Evolutionary conservation across 768 basidiomycete species (phyloP).

Genomic region (Podaxis sp.): DNA sequence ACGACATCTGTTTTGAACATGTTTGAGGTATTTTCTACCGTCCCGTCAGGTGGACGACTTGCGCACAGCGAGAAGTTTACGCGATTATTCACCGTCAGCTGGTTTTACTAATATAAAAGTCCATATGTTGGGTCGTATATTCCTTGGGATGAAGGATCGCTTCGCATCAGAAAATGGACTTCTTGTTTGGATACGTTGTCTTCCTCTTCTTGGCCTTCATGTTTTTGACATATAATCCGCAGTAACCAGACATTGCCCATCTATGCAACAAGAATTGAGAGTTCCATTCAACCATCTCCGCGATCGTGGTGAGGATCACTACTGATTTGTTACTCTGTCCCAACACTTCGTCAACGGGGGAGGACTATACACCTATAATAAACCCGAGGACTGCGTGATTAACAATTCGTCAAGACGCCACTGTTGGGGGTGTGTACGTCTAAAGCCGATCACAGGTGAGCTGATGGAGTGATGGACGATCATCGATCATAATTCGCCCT

Average conservation of each 20-base stretch:
- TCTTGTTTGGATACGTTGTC: background rate
- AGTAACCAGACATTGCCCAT: background rate
- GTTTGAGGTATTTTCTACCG: conserved; percentile 46
- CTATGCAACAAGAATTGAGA: too few relatives aligned
- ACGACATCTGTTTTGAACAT: conserved; percentile 47
- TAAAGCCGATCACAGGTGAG: background rate
- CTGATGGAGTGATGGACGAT: background rate
- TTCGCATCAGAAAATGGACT: background rate
- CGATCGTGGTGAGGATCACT: too few relatives aligned
- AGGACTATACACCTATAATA: too few relatives aligned
- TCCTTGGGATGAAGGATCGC: conserved; percentile 30
- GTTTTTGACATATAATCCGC: background rate
- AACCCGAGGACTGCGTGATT: too few relatives aligned
- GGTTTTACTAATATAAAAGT: conserved; percentile 16
- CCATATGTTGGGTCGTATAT: conserved; percentile 36
- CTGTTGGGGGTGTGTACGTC: too few relatives aligned
- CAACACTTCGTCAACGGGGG: too few relatives aligned
- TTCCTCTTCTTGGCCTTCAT: background rate
- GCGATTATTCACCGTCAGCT: conserved; percentile 46
- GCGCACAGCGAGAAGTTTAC: conserved; percentile 42
- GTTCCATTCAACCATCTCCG: too few relatives aligned
- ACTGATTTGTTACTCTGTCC: too few relatives aligned
- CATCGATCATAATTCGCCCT: background rate
- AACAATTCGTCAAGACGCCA: too few relatives aligned
- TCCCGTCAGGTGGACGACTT: conserved; percentile 45